Conservation (phyloP, 805 yeast genomes). For the Hanseniaspora guilliermondii region DNA sequence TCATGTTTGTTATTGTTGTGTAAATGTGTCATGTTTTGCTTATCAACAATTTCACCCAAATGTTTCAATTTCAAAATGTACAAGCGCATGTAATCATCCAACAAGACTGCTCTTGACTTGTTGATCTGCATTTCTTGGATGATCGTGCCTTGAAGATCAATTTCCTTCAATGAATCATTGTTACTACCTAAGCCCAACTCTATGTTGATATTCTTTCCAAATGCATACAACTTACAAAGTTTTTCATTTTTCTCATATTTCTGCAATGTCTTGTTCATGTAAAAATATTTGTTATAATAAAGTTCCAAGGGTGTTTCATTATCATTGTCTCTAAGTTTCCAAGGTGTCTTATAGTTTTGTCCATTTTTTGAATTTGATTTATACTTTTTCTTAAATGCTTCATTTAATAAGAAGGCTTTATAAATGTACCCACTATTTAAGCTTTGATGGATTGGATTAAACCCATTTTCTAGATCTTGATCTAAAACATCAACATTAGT, state of each 20-base stretch:
- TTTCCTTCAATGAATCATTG: conserved; percentile 36
- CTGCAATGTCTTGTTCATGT: background rate
- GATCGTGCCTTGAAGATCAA: conserved; percentile 20
- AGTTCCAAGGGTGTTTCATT: conserved; percentile 65
- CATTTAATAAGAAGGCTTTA: conserved; percentile 24
- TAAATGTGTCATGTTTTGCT: conserved; percentile 31
- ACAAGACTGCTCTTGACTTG: conserved; percentile 50
- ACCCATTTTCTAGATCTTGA: conserved; percentile 63
- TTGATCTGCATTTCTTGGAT: conserved; percentile 41
- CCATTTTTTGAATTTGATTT: conserved; percentile 12
- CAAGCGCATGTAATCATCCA: conserved; percentile 43
- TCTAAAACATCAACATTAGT: conserved; percentile 30
- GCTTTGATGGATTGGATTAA: conserved; percentile 69
- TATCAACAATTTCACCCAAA: conserved; percentile 48
- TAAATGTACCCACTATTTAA: conserved; percentile 25
- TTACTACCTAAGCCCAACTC: conserved; percentile 58
- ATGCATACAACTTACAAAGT: conserved; percentile 35
- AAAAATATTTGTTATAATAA: conserved; percentile 28
- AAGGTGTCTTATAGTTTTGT: conserved; percentile 20
- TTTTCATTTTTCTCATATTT: conserved; percentile 35
- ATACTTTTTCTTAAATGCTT: conserved; percentile 20
- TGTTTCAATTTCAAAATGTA: conserved; percentile 56
- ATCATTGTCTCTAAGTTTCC: conserved; percentile 52
- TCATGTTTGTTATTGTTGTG: conserved; percentile 24
- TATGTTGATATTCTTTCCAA: conserved; percentile 52